Base-by-base conservation (phyloP, 495 filamentous ascomycete genomes). In the Neurospora sp. region DNA sequence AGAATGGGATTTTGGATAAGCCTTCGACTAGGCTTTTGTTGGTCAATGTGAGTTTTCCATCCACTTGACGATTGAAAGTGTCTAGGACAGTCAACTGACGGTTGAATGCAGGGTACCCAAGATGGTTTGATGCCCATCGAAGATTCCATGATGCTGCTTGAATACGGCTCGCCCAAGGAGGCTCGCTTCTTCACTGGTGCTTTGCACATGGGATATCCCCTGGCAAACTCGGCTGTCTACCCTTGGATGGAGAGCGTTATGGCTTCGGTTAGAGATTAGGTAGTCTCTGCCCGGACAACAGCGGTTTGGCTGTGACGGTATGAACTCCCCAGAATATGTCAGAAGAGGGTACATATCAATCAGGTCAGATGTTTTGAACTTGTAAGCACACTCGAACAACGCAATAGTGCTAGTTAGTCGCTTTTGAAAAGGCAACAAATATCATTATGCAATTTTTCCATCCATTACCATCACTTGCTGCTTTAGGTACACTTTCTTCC, bases 41-140 rank as follows among this genome's bases (percentile, higher is more conserved):
- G 59, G 82, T 94, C 70, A 94, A 94, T 78, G 89, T 90, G 79
- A 59, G 87, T 77, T 70, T 40, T 39, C 44, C 40, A 12, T 3
- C 48, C 75, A 41, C 1, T 44, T 71, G 11, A 27, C 20, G 3
- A 18, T 40, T 41, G 40, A 41, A 7, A 14, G 6, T 41, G 14
- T 41, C 40, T 35, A 35, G 31, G 31, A 41, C 5, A 2, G 39
- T 46, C 37, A 18, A 48, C 41, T 27, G 12, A 70, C 72, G 66
- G 77, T 79, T 44, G 79, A 37, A 44, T 42, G n/a, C 40, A 91
- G 87, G 91, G 91, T 14, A 88, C 87, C 10, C 83, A 87, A 41
- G 91, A 93, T 73, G 91, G 90, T 9, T 84, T 94, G 68, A 91
- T 92, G 81, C 92, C 92, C 0, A 91, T 94, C 72, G 91, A 94